Base-by-base conservation (phyloP, 176 grass and related monocot genomes). In the Hyparrhenia diplandra region DNA sequence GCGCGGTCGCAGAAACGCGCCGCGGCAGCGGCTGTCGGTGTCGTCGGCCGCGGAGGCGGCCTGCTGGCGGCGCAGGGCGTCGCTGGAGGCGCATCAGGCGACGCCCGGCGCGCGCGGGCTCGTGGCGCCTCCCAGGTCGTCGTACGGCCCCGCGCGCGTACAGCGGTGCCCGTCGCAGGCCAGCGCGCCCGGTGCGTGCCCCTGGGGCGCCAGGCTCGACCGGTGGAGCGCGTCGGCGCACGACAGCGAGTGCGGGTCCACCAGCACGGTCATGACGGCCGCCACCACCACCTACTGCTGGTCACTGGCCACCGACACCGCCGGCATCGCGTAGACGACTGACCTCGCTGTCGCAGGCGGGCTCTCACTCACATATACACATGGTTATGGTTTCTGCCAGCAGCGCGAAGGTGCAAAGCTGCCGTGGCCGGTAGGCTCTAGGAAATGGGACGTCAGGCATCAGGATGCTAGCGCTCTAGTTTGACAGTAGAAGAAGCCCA, bases 181-280 rank as follows among this genome's bases (percentile, higher is more conserved):
- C 17, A 77, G 83, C 78, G 65, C 83, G 39, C 76, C 61, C 31
- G 36, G 57, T 69, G 52, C 93, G 23, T 88, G 77, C 82, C 90
- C 90, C 45, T 92, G 90, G 92, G 83, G 90, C 43, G 62, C 88
- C 24, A 85, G 89, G 75, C 85, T 93, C 28, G 95, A 91, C 63
- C 77, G 75, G 77, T 97, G 92, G 11, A 87, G 55, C 77, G 59
- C 83, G 29, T 88, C 94, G 1, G 80, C 90, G 25, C 89, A 93
- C 51, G 92, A 98, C 51, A 93, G 92, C 37, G 90, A 94, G 68
- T 92, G 92, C 62, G 92, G 95, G 24, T 94, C 92, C 0, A 94
- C 95, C 2, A 98, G 95, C 87, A 94, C 92, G 16, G 82, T 94
- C 40, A 34, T 90, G 30, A 94, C 92, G 5, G 86, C 87, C 46